phyloP scores from a whole-genome alignment of 805 yeast genomes.

The Teunomyces tritomae region DNA sequence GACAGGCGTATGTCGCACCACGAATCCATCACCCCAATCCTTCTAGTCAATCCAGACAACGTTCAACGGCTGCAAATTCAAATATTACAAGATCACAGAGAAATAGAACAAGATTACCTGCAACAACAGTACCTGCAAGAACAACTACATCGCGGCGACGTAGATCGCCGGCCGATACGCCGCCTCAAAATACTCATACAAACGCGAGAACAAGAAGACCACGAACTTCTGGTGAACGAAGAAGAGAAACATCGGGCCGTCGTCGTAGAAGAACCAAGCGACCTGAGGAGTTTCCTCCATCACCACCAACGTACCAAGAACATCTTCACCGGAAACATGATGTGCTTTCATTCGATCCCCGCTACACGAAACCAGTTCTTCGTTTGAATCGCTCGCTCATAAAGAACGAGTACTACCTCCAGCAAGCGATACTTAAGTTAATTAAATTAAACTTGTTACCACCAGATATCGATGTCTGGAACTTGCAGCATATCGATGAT shows the following conservation, averaged over 20 bases:
- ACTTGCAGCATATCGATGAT: slow-evolving; percentile 22
- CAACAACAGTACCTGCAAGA: not conserved
- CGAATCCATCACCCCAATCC: not conserved
- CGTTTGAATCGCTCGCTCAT: slow-evolving; percentile 21
- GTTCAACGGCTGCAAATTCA: not conserved
- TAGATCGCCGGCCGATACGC: not conserved
- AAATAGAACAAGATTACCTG: not conserved
- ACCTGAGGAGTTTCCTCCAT: not conserved
- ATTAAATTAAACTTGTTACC: slow-evolving; percentile 17
- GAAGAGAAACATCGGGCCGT: not conserved
- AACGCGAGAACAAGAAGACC: not conserved
- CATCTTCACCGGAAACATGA: slow-evolving; percentile 19
- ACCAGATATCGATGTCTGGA: slow-evolving; percentile 17
- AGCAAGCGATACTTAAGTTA: slow-evolving; percentile 17
- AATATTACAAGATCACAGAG: not conserved
- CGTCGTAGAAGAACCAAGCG: not conserved
- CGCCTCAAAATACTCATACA: not conserved
- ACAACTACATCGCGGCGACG: not conserved
- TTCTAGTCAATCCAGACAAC: not conserved
- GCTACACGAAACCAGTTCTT: slow-evolving; percentile 20
- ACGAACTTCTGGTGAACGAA: not conserved
- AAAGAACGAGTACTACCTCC: slow-evolving; percentile 14
- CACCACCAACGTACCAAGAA: slow-evolving; percentile 19
- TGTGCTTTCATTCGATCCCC: slow-evolving; percentile 22
- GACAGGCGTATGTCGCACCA: not conserved